phyloP scores from a whole-genome alignment of 176 grass and related monocot species.

The Elaeis guineensis region DNA sequence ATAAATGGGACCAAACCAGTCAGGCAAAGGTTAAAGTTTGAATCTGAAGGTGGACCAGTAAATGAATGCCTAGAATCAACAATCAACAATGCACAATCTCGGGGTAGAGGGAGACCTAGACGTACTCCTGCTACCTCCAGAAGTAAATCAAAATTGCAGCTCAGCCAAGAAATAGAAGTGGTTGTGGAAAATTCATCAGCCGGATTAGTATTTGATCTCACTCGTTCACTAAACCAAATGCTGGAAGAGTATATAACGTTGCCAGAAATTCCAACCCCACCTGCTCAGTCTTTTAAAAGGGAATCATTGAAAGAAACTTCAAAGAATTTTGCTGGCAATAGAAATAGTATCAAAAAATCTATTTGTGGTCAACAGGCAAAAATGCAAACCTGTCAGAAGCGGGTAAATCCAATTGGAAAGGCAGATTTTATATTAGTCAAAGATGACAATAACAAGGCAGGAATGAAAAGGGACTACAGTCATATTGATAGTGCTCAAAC shows the following conservation, averaged over 20 bases:
- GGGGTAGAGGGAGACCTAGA: slow-evolving; percentile 10
- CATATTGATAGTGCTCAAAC: too few relatives aligned
- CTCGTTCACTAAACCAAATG: slow-evolving; percentile 21
- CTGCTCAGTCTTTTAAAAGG: slow-evolving; percentile 18
- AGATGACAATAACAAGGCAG: too few relatives aligned
- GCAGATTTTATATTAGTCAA: too few relatives aligned
- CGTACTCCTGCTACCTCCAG: slow-evolving; percentile 22
- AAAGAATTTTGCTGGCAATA: slow-evolving; percentile 22
- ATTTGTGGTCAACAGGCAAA: too few relatives aligned
- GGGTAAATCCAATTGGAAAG: too few relatives aligned
- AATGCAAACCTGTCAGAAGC: too few relatives aligned
- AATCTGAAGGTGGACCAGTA: slow-evolving; percentile 18
- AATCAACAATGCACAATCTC: not conserved
- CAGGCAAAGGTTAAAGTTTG: slow-evolving; percentile 34
- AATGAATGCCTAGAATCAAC: slow-evolving; percentile 6
- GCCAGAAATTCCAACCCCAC: slow-evolving; percentile 14
- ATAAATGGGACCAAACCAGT: slow-evolving; percentile 20
- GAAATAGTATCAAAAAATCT: not conserved
- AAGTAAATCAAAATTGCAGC: slow-evolving; percentile 11
- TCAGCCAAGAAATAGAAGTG: slow-evolving; percentile 17
- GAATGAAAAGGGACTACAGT: too few relatives aligned
- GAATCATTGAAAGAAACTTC: not conserved
- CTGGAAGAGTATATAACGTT: slow-evolving; percentile 31
- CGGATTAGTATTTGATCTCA: slow-evolving; percentile 31
- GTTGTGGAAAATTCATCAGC: slow-evolving; percentile 26